Conservation (phyloP, 148 eudicot species). For the Vaccinium corymbosum region DNA sequence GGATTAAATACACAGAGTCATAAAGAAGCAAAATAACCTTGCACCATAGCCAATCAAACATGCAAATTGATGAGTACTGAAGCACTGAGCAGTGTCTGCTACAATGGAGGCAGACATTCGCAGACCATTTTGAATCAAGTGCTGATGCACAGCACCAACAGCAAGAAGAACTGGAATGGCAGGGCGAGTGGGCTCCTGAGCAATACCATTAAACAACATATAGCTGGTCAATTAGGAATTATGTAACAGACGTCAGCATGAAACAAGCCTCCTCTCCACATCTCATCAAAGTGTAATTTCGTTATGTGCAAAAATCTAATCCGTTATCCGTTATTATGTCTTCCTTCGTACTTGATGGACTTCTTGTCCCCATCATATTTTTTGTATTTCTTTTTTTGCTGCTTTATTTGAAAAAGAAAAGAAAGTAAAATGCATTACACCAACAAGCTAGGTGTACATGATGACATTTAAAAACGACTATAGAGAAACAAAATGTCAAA, state of each 20-base stretch:
- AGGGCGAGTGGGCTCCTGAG: constrained; percentile 90
- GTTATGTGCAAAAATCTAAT: neutral
- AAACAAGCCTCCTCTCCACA: neutral
- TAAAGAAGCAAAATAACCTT: constrained; percentile 46
- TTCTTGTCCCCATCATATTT: neutral
- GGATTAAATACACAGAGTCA: neutral
- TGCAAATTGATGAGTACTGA: constrained; percentile 99
- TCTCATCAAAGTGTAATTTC: neutral
- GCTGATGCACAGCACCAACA: constrained; percentile 99
- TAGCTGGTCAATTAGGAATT: neutral
- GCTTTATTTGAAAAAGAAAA: neutral
- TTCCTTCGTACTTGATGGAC: neutral
- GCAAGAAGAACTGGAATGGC: constrained; percentile 98
- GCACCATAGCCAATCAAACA: constrained; percentile 99
- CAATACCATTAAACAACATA: constrained; percentile 1
- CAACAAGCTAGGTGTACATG: constrained; percentile 5
- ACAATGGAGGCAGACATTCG: constrained; percentile 94
- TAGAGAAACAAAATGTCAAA: neutral
- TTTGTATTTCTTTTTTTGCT: neutral
- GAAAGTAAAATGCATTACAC: neutral
- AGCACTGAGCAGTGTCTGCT: constrained; percentile 98
- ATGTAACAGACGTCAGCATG: neutral
- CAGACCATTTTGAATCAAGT: constrained; percentile 93
- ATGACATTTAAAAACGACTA: neutral
- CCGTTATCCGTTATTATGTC: neutral